Conservation (phyloP, 805 yeast genomes). For the Kazachstania taianensis region DNA sequence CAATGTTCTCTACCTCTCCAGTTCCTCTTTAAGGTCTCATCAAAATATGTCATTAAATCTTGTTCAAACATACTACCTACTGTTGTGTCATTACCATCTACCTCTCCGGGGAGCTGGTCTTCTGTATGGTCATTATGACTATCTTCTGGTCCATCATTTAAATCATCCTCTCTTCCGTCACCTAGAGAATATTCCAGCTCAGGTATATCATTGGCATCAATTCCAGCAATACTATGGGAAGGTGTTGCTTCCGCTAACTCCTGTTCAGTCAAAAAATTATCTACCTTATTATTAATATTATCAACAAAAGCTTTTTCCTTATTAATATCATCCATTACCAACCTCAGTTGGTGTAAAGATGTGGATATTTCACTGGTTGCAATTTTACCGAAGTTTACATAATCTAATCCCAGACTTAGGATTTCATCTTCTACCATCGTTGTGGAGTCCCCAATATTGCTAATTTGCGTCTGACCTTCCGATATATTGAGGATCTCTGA, state of each 20-base stretch:
- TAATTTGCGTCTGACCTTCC: not conserved
- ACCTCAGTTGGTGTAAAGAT: constrained; percentile 50
- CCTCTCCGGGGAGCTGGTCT: not conserved
- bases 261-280: constrained; percentile 23
- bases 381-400: constrained; percentile 21
- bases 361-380: constrained; percentile 49
- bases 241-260: constrained; percentile 26
- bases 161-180: constrained; percentile 9
- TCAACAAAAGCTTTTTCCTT: constrained; percentile 40
- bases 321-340: constrained; percentile 45
- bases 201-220: constrained; percentile 3
- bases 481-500: not conserved
- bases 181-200: constrained; percentile 1
- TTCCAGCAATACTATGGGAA: constrained; percentile 16
- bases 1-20: constrained; percentile 95
- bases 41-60: constrained; percentile 73
- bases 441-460: constrained; percentile 4
- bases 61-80: constrained; percentile 36
- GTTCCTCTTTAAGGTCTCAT: constrained; percentile 51
- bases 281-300: constrained; percentile 31
- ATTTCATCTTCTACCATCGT: constrained; percentile 24
- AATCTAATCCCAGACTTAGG: constrained; percentile 28
- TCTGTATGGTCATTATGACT: constrained; percentile 2
- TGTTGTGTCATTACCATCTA: constrained; percentile 9
- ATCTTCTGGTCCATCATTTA: constrained; percentile 10